A percentile compares a stretch with the other conserved stretches of the same genome.
phyloP scores from a whole-genome alignment of 805 yeast genomes.

The Candida palmyrensis region DNA sequence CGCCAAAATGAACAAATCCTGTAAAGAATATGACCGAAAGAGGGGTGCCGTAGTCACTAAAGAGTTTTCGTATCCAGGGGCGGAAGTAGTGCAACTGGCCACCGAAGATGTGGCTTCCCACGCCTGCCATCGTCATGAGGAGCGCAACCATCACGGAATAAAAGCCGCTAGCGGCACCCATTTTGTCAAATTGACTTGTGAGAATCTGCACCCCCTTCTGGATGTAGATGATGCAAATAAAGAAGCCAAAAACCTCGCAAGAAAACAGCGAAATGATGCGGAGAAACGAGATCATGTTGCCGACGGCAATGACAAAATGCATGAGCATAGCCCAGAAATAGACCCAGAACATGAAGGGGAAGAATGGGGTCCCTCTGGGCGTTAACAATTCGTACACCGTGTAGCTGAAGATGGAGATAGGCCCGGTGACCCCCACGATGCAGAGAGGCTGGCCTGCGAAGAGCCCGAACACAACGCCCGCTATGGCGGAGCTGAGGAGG shows the following conservation, averaged over 20 bases:
- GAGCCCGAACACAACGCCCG: constrained; percentile 83
- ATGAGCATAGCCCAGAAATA: constrained; percentile 85
- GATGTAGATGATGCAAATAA: constrained; percentile 81
- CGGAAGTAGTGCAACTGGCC: constrained; percentile 56
- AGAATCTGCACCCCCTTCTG: constrained; percentile 88
- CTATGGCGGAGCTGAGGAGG: constrained; percentile 76
- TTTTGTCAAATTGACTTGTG: constrained; percentile 54
- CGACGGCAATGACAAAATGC: constrained; percentile 68
- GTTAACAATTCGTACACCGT: constrained; percentile 73
- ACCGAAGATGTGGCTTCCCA: constrained; percentile 56
- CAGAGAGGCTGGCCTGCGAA: constrained; percentile 89
- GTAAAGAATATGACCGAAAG: constrained; percentile 82
- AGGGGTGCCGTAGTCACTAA: constrained; percentile 86
- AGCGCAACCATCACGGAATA: constrained; percentile 71
- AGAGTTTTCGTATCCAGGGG: constrained; percentile 56
- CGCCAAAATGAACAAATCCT: constrained; percentile 91
- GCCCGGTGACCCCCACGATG: constrained; percentile 97
- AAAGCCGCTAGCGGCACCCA: constrained; percentile 46
- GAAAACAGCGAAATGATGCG: constrained; percentile 74
- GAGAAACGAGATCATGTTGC: constrained; percentile 63
- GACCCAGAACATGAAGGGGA: constrained; percentile 95
- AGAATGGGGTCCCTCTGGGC: constrained; percentile 54
- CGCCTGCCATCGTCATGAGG: constrained; percentile 73
- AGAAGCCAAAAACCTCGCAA: constrained; percentile 90
- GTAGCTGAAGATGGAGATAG: constrained; percentile 85